phyloP scores from a whole-genome alignment of 805 yeast species.

The Clavispora asparagi region DNA sequence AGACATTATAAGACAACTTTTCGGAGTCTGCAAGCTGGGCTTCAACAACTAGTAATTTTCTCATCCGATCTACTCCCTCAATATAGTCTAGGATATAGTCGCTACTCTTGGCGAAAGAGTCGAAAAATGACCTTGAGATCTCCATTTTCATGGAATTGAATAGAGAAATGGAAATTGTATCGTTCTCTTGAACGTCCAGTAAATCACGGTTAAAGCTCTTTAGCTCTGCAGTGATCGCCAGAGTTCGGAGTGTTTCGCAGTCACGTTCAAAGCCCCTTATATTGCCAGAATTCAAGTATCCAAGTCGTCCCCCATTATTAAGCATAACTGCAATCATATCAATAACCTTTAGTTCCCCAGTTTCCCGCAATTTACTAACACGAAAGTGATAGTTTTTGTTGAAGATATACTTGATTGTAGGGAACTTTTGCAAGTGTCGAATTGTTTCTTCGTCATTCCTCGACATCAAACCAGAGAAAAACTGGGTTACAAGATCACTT shows the following conservation, averaged over 20 bases:
- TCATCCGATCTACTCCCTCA: conserved; percentile 65
- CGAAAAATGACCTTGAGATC: conserved; percentile 27
- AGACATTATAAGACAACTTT: conserved; percentile 35
- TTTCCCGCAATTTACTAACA: conserved; percentile 14
- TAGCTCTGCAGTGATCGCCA: conserved; percentile 41
- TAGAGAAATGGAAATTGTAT: conserved; percentile 40
- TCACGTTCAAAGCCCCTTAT: conserved; percentile 33
- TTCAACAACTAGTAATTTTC: conserved; percentile 55
- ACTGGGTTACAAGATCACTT: conserved; percentile 16
- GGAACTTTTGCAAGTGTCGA: conserved; percentile 21
- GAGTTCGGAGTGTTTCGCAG: conserved; percentile 26
- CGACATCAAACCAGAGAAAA: conserved; percentile 24
- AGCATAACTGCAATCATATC: conserved; percentile 32
- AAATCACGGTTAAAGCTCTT: conserved; percentile 46
- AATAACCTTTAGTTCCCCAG: conserved; percentile 8
- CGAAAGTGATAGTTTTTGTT: conserved; percentile 20
- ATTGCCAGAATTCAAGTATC: conserved; percentile 26
- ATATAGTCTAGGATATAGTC: conserved; percentile 57
- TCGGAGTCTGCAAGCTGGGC: conserved; percentile 44
- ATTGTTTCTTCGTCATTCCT: conserved; percentile 37
- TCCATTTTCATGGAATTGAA: conserved; percentile 47
- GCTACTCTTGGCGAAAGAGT: conserved; percentile 7
- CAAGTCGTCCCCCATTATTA: conserved; percentile 32
- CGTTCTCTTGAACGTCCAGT: conserved; percentile 65
- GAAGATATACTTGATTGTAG: conserved; percentile 25